A percentile compares a stretch with the other conserved stretches of the same genome.
These are phyloP conservation scores for Paracamarosporium sp. DNA, from an alignment of 2,329 filamentous ascomycete species.

Conservation along the genomic window DNA sequence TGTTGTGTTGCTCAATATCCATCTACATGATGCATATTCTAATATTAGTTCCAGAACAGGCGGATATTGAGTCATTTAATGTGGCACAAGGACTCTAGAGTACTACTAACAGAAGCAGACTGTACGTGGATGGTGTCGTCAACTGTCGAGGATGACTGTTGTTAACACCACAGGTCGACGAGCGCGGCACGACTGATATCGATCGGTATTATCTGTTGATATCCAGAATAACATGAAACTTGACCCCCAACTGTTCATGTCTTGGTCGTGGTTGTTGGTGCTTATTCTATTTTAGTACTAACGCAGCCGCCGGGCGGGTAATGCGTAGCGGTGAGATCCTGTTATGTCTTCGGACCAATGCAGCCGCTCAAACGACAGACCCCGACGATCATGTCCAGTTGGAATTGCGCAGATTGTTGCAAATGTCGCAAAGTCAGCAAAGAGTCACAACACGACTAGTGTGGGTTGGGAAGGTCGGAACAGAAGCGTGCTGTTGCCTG, in stretches of 20 bases:
- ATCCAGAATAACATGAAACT: neutral
- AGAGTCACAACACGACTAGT: neutral
- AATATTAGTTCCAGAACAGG: too few relatives aligned
- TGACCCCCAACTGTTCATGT: neutral
- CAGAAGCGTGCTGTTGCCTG: conserved; percentile 10
- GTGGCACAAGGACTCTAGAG: too few relatives aligned
- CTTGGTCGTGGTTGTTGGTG: neutral
- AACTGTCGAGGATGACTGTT: too few relatives aligned
- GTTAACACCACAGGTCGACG: neutral
- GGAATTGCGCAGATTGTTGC: neutral
- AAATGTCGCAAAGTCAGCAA: neutral
- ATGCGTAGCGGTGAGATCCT: neutral
- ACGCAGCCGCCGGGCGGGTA: too few relatives aligned
- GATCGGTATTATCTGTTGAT: neutral
- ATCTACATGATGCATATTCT: too few relatives aligned
- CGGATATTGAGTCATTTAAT: too few relatives aligned
- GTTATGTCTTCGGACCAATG: neutral
- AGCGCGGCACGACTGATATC: neutral
- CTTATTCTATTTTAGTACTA: neutral
- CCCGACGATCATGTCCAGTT: neutral
- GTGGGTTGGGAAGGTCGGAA: neutral
- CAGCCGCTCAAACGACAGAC: neutral
- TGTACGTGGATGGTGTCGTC: too few relatives aligned
- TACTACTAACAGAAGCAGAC: neutral
- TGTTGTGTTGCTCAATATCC: too few relatives aligned